Evolutionary conservation across 2,329 filamentous ascomycete genomes (phyloP).

Genomic region (Cladophialophora yegresii): DNA sequence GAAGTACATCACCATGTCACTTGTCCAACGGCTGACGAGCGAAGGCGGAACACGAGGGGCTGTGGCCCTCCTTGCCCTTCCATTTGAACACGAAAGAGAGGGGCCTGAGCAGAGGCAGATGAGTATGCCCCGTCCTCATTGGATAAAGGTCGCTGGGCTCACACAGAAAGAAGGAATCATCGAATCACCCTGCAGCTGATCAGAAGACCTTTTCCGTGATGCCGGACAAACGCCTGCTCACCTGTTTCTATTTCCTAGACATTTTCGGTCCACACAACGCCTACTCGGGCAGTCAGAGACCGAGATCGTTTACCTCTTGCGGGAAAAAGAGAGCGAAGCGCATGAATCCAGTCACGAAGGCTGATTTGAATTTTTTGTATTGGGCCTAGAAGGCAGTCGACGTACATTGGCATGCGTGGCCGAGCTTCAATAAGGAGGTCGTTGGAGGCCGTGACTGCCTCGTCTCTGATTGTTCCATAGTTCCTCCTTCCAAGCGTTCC

Average conservation of each 20-base stretch:
- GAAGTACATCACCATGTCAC: conserved; percentile 19
- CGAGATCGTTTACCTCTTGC: conserved; percentile 16
- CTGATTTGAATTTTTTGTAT: conserved; percentile 24
- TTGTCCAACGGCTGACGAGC: conserved; percentile 1
- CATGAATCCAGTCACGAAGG: conserved; percentile 12
- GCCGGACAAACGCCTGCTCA: conserved; percentile 16
- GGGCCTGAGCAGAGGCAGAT: conserved; percentile 5
- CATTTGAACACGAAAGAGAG: conserved; percentile 3
- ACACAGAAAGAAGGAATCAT: conserved; percentile 3
- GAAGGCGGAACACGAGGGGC: conserved; percentile 13
- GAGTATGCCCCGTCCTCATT: background rate
- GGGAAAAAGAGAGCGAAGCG: conserved; percentile 22
- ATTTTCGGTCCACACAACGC: conserved; percentile 3
- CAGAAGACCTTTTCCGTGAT: conserved; percentile 8
- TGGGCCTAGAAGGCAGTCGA: conserved; percentile 30
- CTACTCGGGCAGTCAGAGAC: conserved; percentile 10
- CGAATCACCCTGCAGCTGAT: conserved; percentile 7
- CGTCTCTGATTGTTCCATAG: conserved; percentile 11
- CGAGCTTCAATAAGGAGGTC: conserved; percentile 21
- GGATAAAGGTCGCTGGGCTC: background rate
- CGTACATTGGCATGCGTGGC: conserved; percentile 25
- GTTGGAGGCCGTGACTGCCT: conserved; percentile 22
- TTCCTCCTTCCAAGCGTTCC: conserved; percentile 11
- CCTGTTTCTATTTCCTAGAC: background rate
- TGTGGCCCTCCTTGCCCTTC: conserved; percentile 2